Conservation (phyloP, 2,329 filamentous ascomycete genomes). For the Talaromyces albobiverticillius region DNA sequence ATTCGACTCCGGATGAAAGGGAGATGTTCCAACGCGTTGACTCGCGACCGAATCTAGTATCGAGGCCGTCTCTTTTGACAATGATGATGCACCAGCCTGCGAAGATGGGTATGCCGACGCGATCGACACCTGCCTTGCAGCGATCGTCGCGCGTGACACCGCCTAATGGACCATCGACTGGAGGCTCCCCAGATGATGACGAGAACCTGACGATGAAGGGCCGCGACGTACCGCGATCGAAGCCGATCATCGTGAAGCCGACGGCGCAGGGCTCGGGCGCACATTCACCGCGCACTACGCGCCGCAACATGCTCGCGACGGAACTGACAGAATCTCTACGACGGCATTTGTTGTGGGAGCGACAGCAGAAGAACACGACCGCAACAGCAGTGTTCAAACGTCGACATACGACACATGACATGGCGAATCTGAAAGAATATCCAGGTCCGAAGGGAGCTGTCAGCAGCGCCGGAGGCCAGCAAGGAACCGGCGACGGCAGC, state of each 20-base stretch:
- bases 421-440: conserved; percentile 82
- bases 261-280: conserved; percentile 69
- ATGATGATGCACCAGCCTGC: conserved; percentile 81
- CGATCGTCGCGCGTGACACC: conserved; percentile 61
- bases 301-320: conserved; percentile 91
- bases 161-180: conserved; percentile 65
- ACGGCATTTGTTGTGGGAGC: conserved; percentile 89
- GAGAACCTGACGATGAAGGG: conserved; percentile 62
- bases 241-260: conserved; percentile 75
- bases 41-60: conserved; percentile 79
- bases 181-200: conserved; percentile 58
- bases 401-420: conserved; percentile 84
- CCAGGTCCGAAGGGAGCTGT: conserved; percentile 60
- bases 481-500: conserved; percentile 36
- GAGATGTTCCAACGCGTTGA: conserved; percentile 87
- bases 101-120: conserved; percentile 60
- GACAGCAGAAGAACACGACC: conserved; percentile 88
- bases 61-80: conserved; percentile 83
- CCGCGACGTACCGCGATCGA: conserved; percentile 65
- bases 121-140: conserved; percentile 44
- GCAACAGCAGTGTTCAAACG: conserved; percentile 86
- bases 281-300: conserved; percentile 84
- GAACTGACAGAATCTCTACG: conserved; percentile 92
- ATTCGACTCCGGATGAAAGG: conserved; percentile 77
- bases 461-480: conserved; percentile 44